These are phyloP conservation scores for Aspergillus piperis DNA, from an alignment of 2,329 filamentous ascomycete species.

Conservation along the genomic window DNA sequence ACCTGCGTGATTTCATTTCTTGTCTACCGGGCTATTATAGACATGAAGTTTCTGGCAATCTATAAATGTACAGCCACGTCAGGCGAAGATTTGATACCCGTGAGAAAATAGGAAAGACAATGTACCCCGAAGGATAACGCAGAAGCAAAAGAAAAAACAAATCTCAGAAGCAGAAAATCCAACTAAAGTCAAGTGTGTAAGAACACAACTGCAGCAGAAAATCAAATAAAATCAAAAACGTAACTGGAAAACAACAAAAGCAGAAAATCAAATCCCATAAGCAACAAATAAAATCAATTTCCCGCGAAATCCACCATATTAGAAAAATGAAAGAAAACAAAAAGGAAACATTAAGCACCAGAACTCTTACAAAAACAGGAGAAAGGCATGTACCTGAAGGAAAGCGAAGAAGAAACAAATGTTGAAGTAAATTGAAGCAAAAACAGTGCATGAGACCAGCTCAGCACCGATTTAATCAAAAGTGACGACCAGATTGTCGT, in stretches of 20 bases:
- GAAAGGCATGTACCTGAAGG: not conserved
- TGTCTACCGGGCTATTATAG: not conserved
- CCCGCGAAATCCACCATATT: not conserved
- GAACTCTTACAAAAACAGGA: too few species aligned
- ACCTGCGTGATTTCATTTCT: constrained; percentile 18
- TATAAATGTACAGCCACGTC: not conserved
- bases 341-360: not conserved
- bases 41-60: not conserved
- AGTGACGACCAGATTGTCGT: too few species aligned
- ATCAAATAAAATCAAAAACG: too few species aligned
- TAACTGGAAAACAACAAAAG: too few species aligned
- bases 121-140: not conserved
- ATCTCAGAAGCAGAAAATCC: not conserved
- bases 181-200: not conserved
- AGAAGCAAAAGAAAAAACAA: not conserved
- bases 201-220: too few species aligned
- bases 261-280: too few species aligned
- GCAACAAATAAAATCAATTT: too few species aligned
- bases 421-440: too few species aligned
- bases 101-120: not conserved
- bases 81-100: not conserved
- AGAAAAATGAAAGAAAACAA: not conserved
- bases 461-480: too few species aligned
- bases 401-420: not conserved
- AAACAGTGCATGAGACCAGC: too few species aligned